These are phyloP conservation scores for Mytilinidion resinicola DNA, from an alignment of 495 filamentous ascomycete genomes.

Conservation along the genomic window DNA sequence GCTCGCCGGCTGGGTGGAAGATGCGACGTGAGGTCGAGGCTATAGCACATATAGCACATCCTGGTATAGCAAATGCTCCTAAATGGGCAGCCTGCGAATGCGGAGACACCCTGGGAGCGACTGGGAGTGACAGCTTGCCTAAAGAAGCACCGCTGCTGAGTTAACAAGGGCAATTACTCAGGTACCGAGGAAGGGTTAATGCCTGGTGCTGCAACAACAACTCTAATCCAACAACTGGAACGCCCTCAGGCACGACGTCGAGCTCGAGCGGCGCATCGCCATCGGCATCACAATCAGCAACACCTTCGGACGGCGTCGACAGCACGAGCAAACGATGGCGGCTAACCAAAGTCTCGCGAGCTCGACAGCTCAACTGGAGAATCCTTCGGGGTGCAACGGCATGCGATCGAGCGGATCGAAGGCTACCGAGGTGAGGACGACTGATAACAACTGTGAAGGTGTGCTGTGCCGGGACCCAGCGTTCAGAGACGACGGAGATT, in stretches of 20 bases:
- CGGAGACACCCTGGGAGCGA: conserved; percentile 21
- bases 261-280: background rate
- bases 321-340: too few species aligned
- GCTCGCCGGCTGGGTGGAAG: too few species aligned
- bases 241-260: background rate
- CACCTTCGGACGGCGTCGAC: background rate
- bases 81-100: conserved; percentile 10
- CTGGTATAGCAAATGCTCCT: background rate
- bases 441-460: background rate
- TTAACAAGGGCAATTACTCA: conserved; percentile 19
- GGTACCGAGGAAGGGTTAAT: conserved; percentile 18
- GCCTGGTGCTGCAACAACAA: conserved; percentile 13
- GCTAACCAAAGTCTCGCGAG: too few species aligned
- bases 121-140: conserved; percentile 12
- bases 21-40: too few species aligned
- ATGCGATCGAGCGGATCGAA: too few species aligned
- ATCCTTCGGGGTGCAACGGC: too few species aligned
- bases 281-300: background rate
- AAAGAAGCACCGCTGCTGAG: background rate
- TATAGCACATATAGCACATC: background rate
- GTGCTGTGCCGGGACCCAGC: conserved; percentile 4
- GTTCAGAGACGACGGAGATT: background rate
- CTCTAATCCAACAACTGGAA: conserved; percentile 24
- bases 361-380: too few species aligned
- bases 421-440: too few species aligned